phyloP scores from a whole-genome alignment of 192 early-diverging fungal species.

The Glomus cerebriforme region DNA sequence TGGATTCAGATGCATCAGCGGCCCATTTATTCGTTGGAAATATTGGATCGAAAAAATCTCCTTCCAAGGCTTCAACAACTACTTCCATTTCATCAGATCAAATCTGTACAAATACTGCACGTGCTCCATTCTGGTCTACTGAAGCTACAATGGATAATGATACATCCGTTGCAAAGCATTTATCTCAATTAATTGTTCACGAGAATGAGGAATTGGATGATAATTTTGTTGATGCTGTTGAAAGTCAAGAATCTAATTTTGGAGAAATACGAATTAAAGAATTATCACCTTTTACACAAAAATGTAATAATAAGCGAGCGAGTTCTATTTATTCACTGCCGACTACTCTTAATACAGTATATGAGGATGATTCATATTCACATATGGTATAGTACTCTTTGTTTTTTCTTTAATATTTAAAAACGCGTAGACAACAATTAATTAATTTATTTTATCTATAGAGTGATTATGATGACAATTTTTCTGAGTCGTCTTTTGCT shows the following conservation, averaged over 20 bases:
- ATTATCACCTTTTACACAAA: not conserved
- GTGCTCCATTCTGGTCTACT: not conserved
- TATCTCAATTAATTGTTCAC: constrained; percentile 22
- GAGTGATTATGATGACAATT: constrained; percentile 11
- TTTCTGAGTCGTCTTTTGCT: not conserved
- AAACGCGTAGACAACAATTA: not conserved
- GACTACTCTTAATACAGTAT: not conserved
- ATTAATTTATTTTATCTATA: constrained; percentile 6
- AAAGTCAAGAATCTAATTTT: not conserved
- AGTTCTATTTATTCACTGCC: not conserved
- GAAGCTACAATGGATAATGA: not conserved
- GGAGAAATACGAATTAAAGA: not conserved
- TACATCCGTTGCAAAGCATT: not conserved
- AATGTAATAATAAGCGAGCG: not conserved
- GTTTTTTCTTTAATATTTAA: not conserved
- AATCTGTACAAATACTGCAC: not conserved
- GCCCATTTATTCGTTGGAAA: constrained; percentile 26
- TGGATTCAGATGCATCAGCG: constrained; percentile 10
- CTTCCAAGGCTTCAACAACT: constrained; percentile 15
- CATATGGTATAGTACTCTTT: not conserved
- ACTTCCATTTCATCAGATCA: constrained; percentile 16
- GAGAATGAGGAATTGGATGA: constrained; percentile 22
- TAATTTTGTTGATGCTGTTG: constrained; percentile 33
- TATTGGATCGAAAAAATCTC: constrained; percentile 5
- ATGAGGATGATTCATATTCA: constrained; percentile 7